Evolutionary conservation across 805 yeast genomes (phyloP), one percentile per base, ranked within the genome.

Genomic region (Zygosaccharomyces kombuchaensis): DNA sequence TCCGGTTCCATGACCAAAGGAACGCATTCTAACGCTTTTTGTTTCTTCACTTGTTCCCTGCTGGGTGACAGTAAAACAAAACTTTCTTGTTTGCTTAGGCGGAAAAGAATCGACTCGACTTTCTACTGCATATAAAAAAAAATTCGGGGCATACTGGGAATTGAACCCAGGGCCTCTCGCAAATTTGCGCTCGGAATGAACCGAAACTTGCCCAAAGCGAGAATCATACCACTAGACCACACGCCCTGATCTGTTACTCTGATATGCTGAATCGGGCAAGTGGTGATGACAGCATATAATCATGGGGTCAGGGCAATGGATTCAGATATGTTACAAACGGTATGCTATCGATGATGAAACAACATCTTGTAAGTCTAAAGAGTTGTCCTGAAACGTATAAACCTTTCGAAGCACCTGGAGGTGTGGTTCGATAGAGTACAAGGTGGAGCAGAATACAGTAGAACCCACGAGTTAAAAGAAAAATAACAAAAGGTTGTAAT

Each of bases 1-100:
- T 78, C 77, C 0, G 99, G 99, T 58, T 93, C 99, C 90, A 93
- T 81, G 2, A 93, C 87, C 43, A 93, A 70, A 0, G 98, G 96
- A 4, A 93, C 79, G 50, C 89, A 83, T 56, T 89, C 96, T 31
- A 93, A 67, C 0, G 98, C 84, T 51, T 81, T 82, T 72, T 90
- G 96, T 31, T 81, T 75, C 56, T 84, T 84, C 0, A 93, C 97
- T 51, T 87, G 87, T 36, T 74, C 68, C 56, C 84, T 83, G 23
- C 87, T 80, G 0, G 99, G 96, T 0, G 96, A 85, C 5, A 82
- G 67, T 45, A 89, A 60, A 34, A 91, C 62, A 43, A 74, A 79
- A 59, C 84, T 84, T 59, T 89, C 96, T 2, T 80, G 71, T 55
- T 88, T 87, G 21, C 93, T 77, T 14, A 93, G 65, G 44, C 99